Percentiles rank a stretch among this genome's conserved stretches.
Evolutionary conservation across 2,329 filamentous ascomycete genomes (phyloP).

Genomic region (Epichloe sibirici): DNA sequence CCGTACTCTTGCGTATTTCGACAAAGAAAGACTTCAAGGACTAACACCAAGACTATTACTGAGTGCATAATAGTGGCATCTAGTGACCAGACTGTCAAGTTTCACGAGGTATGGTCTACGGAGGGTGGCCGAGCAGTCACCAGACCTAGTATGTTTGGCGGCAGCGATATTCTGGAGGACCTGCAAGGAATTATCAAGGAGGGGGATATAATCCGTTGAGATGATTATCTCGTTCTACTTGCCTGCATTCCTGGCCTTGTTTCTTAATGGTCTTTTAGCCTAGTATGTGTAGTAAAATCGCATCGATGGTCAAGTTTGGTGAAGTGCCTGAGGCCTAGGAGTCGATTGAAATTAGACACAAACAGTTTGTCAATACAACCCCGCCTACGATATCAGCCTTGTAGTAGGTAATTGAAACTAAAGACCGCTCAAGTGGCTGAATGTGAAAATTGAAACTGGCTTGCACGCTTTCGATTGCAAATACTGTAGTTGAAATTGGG

Average conservation of each 20-base stretch:
- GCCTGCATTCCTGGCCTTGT: not conserved
- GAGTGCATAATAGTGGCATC: constrained; percentile 78
- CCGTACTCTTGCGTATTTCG: constrained; percentile 52
- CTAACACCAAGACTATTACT: constrained; percentile 19
- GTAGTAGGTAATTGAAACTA: not conserved
- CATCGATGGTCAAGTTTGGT: not conserved
- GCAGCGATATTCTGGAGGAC: constrained; percentile 75
- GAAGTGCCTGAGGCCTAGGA: not conserved
- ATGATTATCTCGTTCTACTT: not conserved
- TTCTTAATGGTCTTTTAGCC: not conserved
- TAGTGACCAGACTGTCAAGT: constrained; percentile 86
- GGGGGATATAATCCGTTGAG: constrained; percentile 56
- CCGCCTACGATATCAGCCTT: not conserved
- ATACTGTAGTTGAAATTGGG: not conserved
- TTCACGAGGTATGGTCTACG: constrained; percentile 86
- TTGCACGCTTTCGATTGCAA: not conserved
- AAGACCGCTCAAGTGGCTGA: too few species aligned
- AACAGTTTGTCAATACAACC: not conserved
- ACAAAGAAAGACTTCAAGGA: constrained; percentile 15
- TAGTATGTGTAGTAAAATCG: not conserved
- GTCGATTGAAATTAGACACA: not conserved
- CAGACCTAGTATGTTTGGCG: constrained; percentile 54
- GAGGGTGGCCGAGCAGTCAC: constrained; percentile 39
- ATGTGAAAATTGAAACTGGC: too few species aligned
- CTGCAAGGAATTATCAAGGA: constrained; percentile 70